phyloP scores from a whole-genome alignment of 371 early-diverging fungal species.

The Mucor saturninus region DNA sequence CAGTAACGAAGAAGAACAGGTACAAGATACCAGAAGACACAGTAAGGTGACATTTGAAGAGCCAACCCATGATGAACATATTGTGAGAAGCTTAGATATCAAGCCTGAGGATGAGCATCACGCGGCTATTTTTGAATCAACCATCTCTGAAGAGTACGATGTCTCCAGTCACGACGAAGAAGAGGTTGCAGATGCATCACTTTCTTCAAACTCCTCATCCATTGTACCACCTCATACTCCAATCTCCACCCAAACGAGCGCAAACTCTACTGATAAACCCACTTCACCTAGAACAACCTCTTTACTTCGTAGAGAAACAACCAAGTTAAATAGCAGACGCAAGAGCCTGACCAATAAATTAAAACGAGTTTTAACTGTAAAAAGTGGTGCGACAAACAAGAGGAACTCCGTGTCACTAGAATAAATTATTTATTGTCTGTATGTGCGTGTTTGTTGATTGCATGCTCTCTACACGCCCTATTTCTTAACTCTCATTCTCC shows the following conservation, averaged over 20 bases:
- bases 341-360: constrained; percentile 30
- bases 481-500: neutral
- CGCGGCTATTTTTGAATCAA: neutral
- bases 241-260: neutral
- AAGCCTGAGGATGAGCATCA: neutral
- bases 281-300: constrained; percentile 19
- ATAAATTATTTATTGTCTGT: constrained; percentile 5
- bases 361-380: constrained; percentile 21
- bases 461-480: too few relatives aligned
- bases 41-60: constrained; percentile 3
- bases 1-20: neutral
- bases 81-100: constrained; percentile 8
- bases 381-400: constrained; percentile 12
- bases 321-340: constrained; percentile 29
- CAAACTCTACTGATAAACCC: neutral
- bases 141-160: neutral
- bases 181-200: neutral
- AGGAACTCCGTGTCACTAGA: constrained; percentile 18
- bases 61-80: neutral
- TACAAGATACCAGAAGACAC: neutral
- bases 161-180: neutral
- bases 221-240: constrained; percentile 19
- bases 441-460: constrained; percentile 7
- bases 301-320: constrained; percentile 31
- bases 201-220: constrained; percentile 11